Conservation (phyloP, 495 filamentous ascomycete genomes). For the Cryomyces minteri region DNA sequence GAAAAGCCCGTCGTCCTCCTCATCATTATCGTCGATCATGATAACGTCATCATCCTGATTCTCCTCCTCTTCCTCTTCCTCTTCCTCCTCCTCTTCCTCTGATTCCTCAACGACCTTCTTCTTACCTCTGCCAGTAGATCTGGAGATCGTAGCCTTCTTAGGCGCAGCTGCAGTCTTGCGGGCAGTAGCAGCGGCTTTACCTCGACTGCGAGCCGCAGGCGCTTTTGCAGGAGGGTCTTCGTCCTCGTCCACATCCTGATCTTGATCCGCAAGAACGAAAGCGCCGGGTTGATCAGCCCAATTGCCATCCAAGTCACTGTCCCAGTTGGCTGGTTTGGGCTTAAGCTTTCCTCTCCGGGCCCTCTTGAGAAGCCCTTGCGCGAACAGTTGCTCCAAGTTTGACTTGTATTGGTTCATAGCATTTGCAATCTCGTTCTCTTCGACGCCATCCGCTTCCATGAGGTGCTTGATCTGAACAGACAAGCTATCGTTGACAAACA, state of each 20-base stretch:
- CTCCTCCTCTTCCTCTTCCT: constrained; percentile 21
- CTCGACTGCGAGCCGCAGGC: constrained; percentile 27
- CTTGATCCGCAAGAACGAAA: constrained; percentile 36
- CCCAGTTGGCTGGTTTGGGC: constrained; percentile 64
- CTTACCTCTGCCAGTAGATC: constrained; percentile 21
- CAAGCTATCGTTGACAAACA: constrained; percentile 69
- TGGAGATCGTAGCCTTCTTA: constrained; percentile 18
- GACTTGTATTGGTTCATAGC: constrained; percentile 55
- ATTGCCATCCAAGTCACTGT: constrained; percentile 63
- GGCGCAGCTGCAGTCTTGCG: constrained; percentile 22
- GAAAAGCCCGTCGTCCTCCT: constrained; percentile 36
- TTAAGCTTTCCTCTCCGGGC: constrained; percentile 46
- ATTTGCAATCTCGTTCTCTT: constrained; percentile 46
- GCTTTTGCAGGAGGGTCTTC: constrained; percentile 20
- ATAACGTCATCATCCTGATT: constrained; percentile 21
- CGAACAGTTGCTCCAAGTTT: constrained; percentile 54
- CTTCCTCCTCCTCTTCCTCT: constrained; percentile 30
- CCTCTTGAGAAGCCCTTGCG: constrained; percentile 43
- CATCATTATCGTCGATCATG: constrained; percentile 46
- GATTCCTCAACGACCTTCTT: constrained; percentile 6
- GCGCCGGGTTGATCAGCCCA: constrained; percentile 72
- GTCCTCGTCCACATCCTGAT: constrained; percentile 26
- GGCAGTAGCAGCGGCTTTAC: constrained; percentile 24
- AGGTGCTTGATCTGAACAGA: constrained; percentile 60
- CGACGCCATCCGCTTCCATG: constrained; percentile 40